These are phyloP conservation scores for Suillus tomentosus DNA, from an alignment of 768 basidiomycete genomes.

Conservation along the genomic window DNA sequence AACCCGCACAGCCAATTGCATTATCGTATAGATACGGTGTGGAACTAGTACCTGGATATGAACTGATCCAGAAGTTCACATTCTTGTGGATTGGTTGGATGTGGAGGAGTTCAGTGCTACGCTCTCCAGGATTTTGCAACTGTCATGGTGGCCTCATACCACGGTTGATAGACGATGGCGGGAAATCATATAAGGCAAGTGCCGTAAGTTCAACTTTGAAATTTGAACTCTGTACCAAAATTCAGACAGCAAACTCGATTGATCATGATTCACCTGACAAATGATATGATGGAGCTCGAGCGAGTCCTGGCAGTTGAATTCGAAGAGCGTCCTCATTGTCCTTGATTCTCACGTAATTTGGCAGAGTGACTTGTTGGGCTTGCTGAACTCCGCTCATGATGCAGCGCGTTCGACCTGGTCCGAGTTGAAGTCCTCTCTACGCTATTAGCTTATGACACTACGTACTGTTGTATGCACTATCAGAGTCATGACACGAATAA, in stretches of 20 bases:
- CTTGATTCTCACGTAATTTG: constrained; percentile 26
- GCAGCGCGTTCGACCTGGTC: constrained; percentile 16
- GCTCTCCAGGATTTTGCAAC: constrained; percentile 24
- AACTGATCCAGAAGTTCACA: constrained; percentile 24
- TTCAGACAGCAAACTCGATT: background rate
- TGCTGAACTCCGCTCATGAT: constrained; percentile 20
- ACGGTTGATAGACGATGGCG: constrained; percentile 10
- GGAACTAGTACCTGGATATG: constrained; percentile 26
- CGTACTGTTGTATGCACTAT: too few species aligned
- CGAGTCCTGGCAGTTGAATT: constrained; percentile 20
- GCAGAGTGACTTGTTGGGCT: constrained; percentile 22
- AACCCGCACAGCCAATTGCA: constrained; percentile 19
- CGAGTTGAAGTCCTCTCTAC: too few species aligned
- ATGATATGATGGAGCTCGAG: constrained; percentile 3
- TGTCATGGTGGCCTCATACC: constrained; percentile 24
- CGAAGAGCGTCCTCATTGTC: constrained; percentile 10
- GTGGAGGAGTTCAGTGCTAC: constrained; percentile 22
- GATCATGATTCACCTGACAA: constrained; percentile 26
- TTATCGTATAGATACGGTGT: constrained; percentile 15
- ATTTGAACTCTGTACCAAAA: background rate
- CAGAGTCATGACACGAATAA: too few species aligned
- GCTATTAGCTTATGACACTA: too few species aligned
- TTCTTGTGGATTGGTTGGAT: constrained; percentile 20
- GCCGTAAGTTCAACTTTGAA: too few species aligned
- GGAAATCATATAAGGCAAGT: constrained; percentile 23